A percentile compares a stretch with the other conserved stretches of the same genome.
Evolutionary conservation across 1,284 basidiomycete genomes (phyloP).

Genomic region (Fomes fomentarius): DNA sequence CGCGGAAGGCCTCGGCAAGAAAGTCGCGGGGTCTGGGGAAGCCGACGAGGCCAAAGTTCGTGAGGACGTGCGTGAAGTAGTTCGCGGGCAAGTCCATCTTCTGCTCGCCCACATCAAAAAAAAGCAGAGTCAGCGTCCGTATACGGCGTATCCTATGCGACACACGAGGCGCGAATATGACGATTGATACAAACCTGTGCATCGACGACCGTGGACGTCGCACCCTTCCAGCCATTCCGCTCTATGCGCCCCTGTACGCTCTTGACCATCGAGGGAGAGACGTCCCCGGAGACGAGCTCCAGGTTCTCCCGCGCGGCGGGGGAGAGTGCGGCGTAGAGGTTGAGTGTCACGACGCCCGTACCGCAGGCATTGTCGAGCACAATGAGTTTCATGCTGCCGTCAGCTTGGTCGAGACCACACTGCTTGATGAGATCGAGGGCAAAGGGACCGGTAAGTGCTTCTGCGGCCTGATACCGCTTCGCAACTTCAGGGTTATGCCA

Average conservation of each 20-base stretch:
- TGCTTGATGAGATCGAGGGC: slow-evolving; percentile 5
- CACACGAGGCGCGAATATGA: background rate
- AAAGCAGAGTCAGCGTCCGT: background rate
- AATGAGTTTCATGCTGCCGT: slow-evolving; percentile 8
- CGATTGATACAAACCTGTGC: slow-evolving; percentile 6
- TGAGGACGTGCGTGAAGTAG: slow-evolving; percentile 11
- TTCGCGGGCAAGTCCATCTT: slow-evolving; percentile 7
- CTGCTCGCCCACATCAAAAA: background rate
- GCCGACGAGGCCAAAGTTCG: slow-evolving; percentile 1
- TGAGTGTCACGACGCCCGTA: slow-evolving; percentile 6
- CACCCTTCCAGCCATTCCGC: slow-evolving; percentile 2
- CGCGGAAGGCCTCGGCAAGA: slow-evolving; percentile 1
- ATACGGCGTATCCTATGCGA: too few species aligned
- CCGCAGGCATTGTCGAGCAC: slow-evolving; percentile 15
- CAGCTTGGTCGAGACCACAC: slow-evolving; percentile 8
- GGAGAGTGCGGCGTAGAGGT: slow-evolving; percentile 5
- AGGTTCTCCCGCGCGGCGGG: slow-evolving; percentile 1
- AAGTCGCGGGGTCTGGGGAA: background rate
- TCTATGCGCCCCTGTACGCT: slow-evolving; percentile 5
- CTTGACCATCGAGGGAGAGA: slow-evolving; percentile 10
- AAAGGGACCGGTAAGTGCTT: slow-evolving; percentile 9
- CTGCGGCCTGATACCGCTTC: background rate
- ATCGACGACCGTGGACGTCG: slow-evolving; percentile 4
- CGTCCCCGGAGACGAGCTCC: slow-evolving; percentile 7
- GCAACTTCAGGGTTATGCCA: slow-evolving; percentile 3